These are phyloP conservation scores for Gautieria morchelliformis DNA, from an alignment of 768 basidiomycete genomes.

Conservation along the genomic window DNA sequence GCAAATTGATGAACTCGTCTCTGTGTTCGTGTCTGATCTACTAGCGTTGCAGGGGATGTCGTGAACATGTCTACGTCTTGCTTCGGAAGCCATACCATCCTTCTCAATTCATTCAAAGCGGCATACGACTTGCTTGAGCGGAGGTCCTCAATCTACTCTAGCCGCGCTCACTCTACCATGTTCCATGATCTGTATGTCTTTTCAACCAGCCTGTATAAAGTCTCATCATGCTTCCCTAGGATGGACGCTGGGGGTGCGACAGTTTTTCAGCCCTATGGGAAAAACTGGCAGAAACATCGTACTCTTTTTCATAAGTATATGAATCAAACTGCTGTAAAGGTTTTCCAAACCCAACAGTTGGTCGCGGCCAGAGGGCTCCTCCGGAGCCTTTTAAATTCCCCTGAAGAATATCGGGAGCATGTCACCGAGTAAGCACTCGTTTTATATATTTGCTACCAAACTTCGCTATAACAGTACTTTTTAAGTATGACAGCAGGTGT, in stretches of 20 bases:
- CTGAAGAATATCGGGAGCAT: not conserved
- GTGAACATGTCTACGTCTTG: conserved; percentile 35
- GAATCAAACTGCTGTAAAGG: conserved; percentile 10
- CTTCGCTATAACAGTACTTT: not conserved
- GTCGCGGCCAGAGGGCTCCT: conserved; percentile 22
- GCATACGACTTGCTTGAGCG: conserved; percentile 23
- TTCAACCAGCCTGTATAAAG: too few species aligned
- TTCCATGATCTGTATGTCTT: conserved; percentile 8
- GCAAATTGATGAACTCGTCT: too few species aligned
- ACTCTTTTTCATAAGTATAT: not conserved
- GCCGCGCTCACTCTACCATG: conserved; percentile 14
- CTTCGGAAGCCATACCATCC: conserved; percentile 31
- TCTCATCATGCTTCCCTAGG: not conserved
- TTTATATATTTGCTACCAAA: not conserved
- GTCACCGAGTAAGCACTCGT: not conserved
- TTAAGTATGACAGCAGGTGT: not conserved
- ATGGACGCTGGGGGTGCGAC: not conserved
- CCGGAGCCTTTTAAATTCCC: not conserved
- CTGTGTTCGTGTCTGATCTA: too few species aligned
- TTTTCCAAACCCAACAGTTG: conserved; percentile 23
- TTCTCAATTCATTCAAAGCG: conserved; percentile 20
- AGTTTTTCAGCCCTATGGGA: not conserved
- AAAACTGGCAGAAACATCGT: not conserved
- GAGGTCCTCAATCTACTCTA: conserved; percentile 21
- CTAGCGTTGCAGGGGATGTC: conserved; percentile 22